These are phyloP conservation scores for Closterium sp. DNA, from an alignment of 139 green algal genomes.

Conservation along the genomic window DNA sequence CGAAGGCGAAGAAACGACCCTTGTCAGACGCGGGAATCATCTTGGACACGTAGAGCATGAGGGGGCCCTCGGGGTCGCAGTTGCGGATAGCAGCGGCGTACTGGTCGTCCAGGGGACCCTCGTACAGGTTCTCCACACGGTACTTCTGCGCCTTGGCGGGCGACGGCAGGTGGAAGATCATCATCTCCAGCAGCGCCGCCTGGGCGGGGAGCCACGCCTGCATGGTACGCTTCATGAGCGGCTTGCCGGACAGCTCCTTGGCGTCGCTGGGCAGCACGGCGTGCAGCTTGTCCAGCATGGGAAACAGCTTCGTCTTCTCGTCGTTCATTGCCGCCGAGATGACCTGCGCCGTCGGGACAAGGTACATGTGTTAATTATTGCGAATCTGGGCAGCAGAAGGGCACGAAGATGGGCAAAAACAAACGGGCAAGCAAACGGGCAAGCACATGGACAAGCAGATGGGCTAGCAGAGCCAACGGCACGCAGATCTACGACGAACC, in stretches of 20 bases:
- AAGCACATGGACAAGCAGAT: too few species aligned
- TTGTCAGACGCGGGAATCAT: constrained; percentile 98
- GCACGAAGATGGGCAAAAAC: too few species aligned
- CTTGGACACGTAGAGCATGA: constrained; percentile 99
- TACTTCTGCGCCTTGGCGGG: constrained; percentile 87
- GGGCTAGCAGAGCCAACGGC: too few species aligned
- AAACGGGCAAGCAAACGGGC: too few species aligned
- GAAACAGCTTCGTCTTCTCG: constrained; percentile 93
- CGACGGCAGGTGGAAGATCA: constrained; percentile 84
- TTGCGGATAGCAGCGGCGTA: constrained; percentile 92
- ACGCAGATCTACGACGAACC: not conserved
- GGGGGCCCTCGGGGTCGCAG: constrained; percentile 90
- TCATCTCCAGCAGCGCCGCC: constrained; percentile 98
- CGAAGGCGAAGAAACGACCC: constrained; percentile 98
- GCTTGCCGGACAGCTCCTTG: constrained; percentile 93
- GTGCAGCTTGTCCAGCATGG: constrained; percentile 88
- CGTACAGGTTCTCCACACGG: constrained; percentile 95
- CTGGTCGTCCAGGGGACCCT: constrained; percentile 92
- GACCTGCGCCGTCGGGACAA: too few species aligned
- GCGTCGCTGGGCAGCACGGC: constrained; percentile 88
- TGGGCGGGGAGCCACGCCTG: constrained; percentile 91
- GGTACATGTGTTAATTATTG: too few species aligned
- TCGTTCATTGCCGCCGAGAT: constrained; percentile 95
- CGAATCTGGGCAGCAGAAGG: too few species aligned
- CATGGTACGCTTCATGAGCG: constrained; percentile 78